Evolutionary conservation across 257 asterid genomes (phyloP), one percentile per base, ranked within the genome.

Genomic region (Paulownia fortunei): DNA sequence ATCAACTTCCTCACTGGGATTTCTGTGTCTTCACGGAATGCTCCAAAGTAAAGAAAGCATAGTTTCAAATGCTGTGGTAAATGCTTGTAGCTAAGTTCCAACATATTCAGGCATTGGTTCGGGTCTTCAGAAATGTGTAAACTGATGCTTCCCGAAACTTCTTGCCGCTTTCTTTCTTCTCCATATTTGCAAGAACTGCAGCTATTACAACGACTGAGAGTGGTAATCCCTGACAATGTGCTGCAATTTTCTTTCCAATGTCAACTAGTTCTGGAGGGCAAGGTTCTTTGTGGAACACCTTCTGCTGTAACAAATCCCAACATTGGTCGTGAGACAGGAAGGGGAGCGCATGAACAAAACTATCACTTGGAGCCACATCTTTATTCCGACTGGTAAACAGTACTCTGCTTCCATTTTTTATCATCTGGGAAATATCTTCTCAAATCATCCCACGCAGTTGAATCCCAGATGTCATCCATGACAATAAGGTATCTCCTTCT

Each of bases 11-110:
- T 5, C 0, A 67, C 76, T 39, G 41, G 8, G 46, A 79, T 79
- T 18, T 79, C 34, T 13, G 16, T 19, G 8, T 27, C 70, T 46
- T 76, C 74, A 24, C 73, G 69, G 51, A 76, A 79, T 3, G 69
- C 63, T 58, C 76, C 84, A 23, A 76, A 69, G 49, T 76, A 83
- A 18, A 83, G 74, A 15, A 83, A 49, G 16, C 87, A 79, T 0
- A 71, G 65, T 74, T 76, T 79, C 44, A 75, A 36, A 44, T 79
- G 72, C 16, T 41, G 3, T 2, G 80, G 60, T 26, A 83, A 76
- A 36, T 79, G 74, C 56, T 75, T 49, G 54, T 83, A 75, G n/a
- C 82, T 79, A 42, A 79, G 74, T 16, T 79, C 75, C 58, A 74
- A 11, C 39, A 69, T 52, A 44, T 64, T 36, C 76, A 65, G 4